These are phyloP conservation scores for Fraxinus sp. DNA, from an alignment of 305 asterid genomes.

Conservation along the genomic window DNA sequence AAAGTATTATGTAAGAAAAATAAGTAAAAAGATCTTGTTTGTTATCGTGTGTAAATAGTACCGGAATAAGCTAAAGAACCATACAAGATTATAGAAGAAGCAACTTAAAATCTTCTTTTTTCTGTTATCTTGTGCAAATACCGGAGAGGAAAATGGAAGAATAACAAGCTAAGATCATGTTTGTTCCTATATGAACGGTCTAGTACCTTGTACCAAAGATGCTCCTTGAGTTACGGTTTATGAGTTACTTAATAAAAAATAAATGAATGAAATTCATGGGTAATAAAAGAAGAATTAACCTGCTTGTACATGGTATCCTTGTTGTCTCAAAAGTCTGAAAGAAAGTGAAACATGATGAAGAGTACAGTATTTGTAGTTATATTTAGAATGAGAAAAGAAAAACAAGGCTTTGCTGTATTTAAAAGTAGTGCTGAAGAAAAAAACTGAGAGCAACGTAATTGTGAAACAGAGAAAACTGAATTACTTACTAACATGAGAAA, in stretches of 20 bases:
- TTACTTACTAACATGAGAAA: no score
- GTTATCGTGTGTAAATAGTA: background rate
- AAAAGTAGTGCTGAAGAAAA: no score
- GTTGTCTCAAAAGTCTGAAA: conserved; percentile 48
- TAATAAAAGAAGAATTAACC: conserved; percentile 5
- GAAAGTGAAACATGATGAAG: conserved; percentile 39
- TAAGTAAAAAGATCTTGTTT: background rate
- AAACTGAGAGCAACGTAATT: no score
- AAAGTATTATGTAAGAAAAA: background rate
- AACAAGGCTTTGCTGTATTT: no score
- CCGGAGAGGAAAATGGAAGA: background rate
- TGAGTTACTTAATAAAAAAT: background rate
- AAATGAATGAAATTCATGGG: background rate
- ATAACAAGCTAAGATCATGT: background rate
- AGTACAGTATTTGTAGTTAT: background rate
- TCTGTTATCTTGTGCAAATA: background rate
- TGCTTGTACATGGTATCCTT: conserved; percentile 36
- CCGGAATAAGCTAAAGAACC: background rate
- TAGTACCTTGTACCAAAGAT: background rate
- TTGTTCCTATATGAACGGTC: background rate
- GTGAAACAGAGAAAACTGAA: no score
- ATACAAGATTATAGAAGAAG: background rate
- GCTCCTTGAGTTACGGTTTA: background rate
- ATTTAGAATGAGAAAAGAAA: no score
- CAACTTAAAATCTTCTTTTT: background rate